A percentile compares a stretch with the other conserved stretches of the same genome.
phyloP scores from a whole-genome alignment of 441 rosid species.

The Manihot esculenta region DNA sequence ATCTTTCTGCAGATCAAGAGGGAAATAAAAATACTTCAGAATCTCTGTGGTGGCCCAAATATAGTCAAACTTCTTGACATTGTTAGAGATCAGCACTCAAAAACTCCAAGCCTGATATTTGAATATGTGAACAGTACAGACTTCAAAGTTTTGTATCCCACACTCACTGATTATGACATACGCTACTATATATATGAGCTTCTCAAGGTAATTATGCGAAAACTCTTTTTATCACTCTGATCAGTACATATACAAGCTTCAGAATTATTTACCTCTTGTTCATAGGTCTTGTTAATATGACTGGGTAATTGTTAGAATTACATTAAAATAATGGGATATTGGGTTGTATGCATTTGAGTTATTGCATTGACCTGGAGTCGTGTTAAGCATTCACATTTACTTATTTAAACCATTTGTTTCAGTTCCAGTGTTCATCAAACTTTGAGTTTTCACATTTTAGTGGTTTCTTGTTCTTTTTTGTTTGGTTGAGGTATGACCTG shows the following conservation, averaged over 20 bases:
- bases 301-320: neutral
- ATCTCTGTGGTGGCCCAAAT: constrained; percentile 88
- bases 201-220: constrained; percentile 62
- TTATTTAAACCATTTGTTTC: neutral
- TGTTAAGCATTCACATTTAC: neutral
- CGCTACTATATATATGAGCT: constrained; percentile 95
- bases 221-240: neutral
- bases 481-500: too few relatives aligned
- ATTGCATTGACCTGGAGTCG: neutral
- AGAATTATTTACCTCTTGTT: neutral
- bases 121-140: constrained; percentile 94
- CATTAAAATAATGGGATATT: neutral
- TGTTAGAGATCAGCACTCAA: constrained; percentile 93
- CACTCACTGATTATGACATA: constrained; percentile 91
- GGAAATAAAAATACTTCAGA: constrained; percentile 94
- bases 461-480: neutral
- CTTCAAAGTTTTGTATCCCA: constrained; percentile 90
- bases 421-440: neutral
- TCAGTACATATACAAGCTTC: neutral
- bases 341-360: too few relatives aligned
- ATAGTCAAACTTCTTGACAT: constrained; percentile 80
- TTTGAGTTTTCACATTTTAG: neutral
- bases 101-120: constrained; percentile 94
- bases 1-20: constrained; percentile 70
- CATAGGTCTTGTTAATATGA: neutral